Percentiles rank a stretch among this genome's conserved stretches.
Conservation (phyloP, 129 eudicot genomes). For the Saussurea involucrata region DNA sequence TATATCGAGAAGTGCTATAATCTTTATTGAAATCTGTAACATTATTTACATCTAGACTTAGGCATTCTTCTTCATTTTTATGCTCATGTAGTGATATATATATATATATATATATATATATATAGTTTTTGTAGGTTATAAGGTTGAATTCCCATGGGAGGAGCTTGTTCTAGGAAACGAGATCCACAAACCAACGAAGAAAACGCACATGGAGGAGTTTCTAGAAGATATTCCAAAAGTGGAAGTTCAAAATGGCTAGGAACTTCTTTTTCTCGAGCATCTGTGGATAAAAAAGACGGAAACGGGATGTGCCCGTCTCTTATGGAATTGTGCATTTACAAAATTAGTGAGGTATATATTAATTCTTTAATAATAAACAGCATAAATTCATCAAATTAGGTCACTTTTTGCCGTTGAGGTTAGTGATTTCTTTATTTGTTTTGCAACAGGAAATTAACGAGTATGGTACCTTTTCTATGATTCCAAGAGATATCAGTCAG, state of each 20-base stretch:
- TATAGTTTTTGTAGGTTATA: neutral
- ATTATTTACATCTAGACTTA: neutral
- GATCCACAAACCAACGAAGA: constrained; percentile 50
- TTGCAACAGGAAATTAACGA: constrained; percentile 61
- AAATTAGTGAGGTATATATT: constrained; percentile 66
- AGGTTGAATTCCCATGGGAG: constrained; percentile 46
- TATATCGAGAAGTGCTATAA: too few relatives aligned
- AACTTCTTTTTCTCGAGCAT: constrained; percentile 37
- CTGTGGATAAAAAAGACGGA: constrained; percentile 45
- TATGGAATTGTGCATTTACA: constrained; percentile 75
- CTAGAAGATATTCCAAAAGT: constrained; percentile 52
- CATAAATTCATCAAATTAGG: neutral
- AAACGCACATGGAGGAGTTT: constrained; percentile 41
- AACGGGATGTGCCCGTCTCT: constrained; percentile 62
- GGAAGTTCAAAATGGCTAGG: constrained; percentile 71
- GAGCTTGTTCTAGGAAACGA: constrained; percentile 75
- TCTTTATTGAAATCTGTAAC: neutral
- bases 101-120: neutral
- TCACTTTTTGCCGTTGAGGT: neutral
- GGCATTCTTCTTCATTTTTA: neutral
- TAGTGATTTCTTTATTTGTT: constrained; percentile 10
- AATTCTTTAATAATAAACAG: neutral
- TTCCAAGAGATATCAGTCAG: constrained; percentile 94
- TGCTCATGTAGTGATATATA: too few relatives aligned
- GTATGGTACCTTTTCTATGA: constrained; percentile 63